Conservation (phyloP, 331 rosid genomes). For the Acacia pycnantha region DNA sequence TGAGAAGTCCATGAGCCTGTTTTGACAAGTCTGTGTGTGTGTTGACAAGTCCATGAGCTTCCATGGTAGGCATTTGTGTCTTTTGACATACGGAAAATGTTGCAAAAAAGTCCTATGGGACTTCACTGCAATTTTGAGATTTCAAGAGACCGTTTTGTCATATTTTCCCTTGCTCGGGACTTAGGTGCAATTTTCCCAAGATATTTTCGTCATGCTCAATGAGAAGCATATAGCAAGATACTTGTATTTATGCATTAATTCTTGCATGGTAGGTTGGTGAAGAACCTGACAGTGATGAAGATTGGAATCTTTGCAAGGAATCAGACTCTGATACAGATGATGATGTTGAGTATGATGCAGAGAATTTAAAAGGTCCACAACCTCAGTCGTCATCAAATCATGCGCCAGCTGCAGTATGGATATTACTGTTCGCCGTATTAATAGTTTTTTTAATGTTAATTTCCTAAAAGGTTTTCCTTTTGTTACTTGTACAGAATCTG, state of each 20-base stretch:
- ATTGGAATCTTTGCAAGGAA: constrained; percentile 64
- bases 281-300: constrained; percentile 64
- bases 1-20: too few relatives aligned
- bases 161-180: too few relatives aligned
- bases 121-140: too few relatives aligned
- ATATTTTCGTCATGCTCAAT: not conserved
- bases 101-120: too few relatives aligned
- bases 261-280: constrained; percentile 57
- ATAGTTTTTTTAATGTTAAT: constrained; percentile 23
- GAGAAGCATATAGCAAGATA: constrained; percentile 11
- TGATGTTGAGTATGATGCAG: constrained; percentile 66
- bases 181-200: too few relatives aligned
- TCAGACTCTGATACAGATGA: constrained; percentile 68
- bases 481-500: constrained; percentile 59
- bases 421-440: constrained; percentile 24
- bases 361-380: constrained; percentile 40
- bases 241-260: constrained; percentile 17
- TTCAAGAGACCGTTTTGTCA: too few relatives aligned
- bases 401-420: constrained; percentile 76
- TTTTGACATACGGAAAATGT: too few relatives aligned
- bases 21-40: too few relatives aligned
- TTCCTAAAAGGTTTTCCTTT: constrained; percentile 26
- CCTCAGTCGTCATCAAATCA: constrained; percentile 49
- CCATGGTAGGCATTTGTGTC: too few relatives aligned
- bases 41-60: too few relatives aligned